Percentiles rank a stretch among this genome's conserved stretches.
phyloP scores from a whole-genome alignment of 2,329 filamentous ascomycete species.

The Ascosphaera aggregata region DNA sequence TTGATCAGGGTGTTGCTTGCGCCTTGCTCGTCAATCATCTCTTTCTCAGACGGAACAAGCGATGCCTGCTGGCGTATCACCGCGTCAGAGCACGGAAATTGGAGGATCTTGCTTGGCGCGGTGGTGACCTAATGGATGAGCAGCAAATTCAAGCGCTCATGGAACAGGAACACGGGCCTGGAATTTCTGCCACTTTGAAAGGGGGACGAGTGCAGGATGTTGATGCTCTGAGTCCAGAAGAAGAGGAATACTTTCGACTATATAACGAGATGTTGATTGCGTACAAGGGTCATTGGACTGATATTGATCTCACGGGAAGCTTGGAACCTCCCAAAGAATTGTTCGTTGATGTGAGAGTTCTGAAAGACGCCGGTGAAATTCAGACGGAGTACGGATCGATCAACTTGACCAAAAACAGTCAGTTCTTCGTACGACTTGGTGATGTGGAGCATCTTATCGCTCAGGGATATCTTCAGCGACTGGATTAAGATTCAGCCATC shows the following conservation, averaged over 20 bases:
- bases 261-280: slow-evolving; percentile 85
- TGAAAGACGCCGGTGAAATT: slow-evolving; percentile 95
- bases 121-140: slow-evolving; percentile 54
- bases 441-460: slow-evolving; percentile 88
- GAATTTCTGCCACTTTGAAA: slow-evolving; percentile 22
- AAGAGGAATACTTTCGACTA: slow-evolving; percentile 85
- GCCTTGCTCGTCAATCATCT: slow-evolving; percentile 82
- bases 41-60: slow-evolving; percentile 87
- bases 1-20: slow-evolving; percentile 64
- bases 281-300: slow-evolving; percentile 96
- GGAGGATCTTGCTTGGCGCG: slow-evolving; percentile 83
- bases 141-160: slow-evolving; percentile 6
- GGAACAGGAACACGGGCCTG: slow-evolving; percentile 8
- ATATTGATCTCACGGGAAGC: slow-evolving; percentile 85
- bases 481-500: slow-evolving; percentile 37
- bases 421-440: slow-evolving; percentile 88
- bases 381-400: slow-evolving; percentile 99
- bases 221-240: slow-evolving; percentile 76
- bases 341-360: slow-evolving; percentile 87
- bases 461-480: slow-evolving; percentile 81
- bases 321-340: slow-evolving; percentile 84
- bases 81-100: slow-evolving; percentile 73
- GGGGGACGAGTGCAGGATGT: slow-evolving; percentile 20
- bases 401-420: slow-evolving; percentile 90
- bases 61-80: slow-evolving; percentile 86